Conservation (phyloP, 1,139 yeast species). For the Spathaspora sp. region DNA sequence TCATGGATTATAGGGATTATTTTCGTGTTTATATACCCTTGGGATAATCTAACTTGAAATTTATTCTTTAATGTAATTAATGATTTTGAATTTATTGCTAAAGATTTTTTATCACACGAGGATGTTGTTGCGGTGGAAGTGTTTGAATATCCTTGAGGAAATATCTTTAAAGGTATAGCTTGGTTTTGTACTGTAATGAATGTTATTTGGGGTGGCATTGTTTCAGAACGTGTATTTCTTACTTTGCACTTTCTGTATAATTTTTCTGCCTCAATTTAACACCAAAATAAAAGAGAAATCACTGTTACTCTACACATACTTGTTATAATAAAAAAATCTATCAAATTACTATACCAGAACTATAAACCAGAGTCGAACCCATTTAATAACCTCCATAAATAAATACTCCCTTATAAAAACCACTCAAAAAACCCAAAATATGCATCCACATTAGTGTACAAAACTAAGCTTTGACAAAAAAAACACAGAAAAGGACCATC, state of each 20-base stretch:
- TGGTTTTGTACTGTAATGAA: constrained; percentile 10
- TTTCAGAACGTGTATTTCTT: too few relatives aligned
- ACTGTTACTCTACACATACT: not conserved
- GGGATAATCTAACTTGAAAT: constrained; percentile 11
- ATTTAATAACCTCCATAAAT: not conserved
- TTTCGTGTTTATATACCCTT: constrained; percentile 7
- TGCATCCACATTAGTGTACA: not conserved
- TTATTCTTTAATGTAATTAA: constrained; percentile 12
- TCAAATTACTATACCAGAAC: constrained; percentile 1
- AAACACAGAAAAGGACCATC: not conserved
- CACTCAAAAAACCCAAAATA: not conserved
- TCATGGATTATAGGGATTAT: not conserved
- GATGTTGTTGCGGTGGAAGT: constrained; percentile 4
- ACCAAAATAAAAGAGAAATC: too few relatives aligned
- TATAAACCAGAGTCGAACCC: not conserved
- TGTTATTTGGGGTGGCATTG: constrained; percentile 17
- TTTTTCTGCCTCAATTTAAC: too few relatives aligned
- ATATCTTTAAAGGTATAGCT: constrained; percentile 13
- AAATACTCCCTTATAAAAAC: not conserved
- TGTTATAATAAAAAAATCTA: not conserved
- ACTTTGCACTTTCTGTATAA: not conserved
- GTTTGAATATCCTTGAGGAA: constrained; percentile 8
- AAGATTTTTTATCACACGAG: constrained; percentile 5
- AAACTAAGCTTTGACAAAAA: not conserved
- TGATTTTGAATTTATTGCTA: constrained; percentile 14